Evolutionary conservation across 202 grass and related monocot genomes (phyloP), one percentile per base, ranked within the genome.

Genomic region (Digitaria exilis): DNA sequence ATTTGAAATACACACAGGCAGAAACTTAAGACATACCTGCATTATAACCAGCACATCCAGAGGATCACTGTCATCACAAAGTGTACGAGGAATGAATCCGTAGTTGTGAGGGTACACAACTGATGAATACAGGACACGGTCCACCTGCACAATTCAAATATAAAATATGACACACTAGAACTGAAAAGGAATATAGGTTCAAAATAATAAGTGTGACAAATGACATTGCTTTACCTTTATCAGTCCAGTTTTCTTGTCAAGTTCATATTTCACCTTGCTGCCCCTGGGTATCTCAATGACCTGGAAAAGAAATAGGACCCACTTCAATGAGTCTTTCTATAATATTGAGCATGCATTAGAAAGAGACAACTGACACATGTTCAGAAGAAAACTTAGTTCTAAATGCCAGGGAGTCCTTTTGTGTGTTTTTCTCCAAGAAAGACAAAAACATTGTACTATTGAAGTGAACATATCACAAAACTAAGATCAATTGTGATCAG

Each of bases 61-160:
- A 55, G 94, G 95, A 88, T 97, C 95, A 24, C 86, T 97, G 69
- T 97, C 95, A 73, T 97, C 95, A 65, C 95, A 97, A 7, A 97
- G 84, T 29, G 95, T 97, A 62, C 95, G 95, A 48, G 95, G 95
- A 87, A 97, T 94, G 86, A 97, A 97, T 15, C 95, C 95, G 73
- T 97, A 94, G 81, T 97, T 97, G 75, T 97, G 95, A n/a, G 95
- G 95, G 29, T 97, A 98, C 75, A 98, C 95, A 18, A 98, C 95
- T 45, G 95, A 98, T 46, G 95, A 98, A 77, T 98, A 98, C 8
- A 98, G 87, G 49, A 98, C 92, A 65, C 95, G 92, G 65, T 98
- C 90, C 28, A 98, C 95, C 95, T 97, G 71, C 46, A 65, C 22
- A 83, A n/a, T 19, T 64, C 41, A 82, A 71, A 84, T 70, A 31